These are phyloP conservation scores for Aspergillus hiratsukae DNA, from an alignment of 2,329 filamentous ascomycete species.

Conservation along the genomic window DNA sequence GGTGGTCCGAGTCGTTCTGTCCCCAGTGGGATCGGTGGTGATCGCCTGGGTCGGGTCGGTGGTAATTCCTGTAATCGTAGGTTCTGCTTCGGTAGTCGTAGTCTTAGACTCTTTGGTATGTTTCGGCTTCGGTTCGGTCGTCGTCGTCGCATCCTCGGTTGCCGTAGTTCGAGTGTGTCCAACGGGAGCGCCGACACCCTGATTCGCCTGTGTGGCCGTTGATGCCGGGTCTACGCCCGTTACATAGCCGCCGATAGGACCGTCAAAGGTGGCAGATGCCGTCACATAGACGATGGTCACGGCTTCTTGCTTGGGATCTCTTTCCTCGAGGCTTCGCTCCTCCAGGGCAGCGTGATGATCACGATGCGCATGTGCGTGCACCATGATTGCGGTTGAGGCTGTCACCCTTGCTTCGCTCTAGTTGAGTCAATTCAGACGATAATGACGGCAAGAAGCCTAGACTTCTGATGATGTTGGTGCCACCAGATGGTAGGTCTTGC, in stretches of 20 bases:
- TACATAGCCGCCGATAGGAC: conserved; percentile 46
- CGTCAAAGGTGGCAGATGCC: conserved; percentile 49
- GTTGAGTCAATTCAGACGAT: neutral
- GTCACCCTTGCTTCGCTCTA: neutral
- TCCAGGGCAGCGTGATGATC: conserved; percentile 22
- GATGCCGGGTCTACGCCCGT: conserved; percentile 25
- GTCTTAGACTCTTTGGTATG: conserved; percentile 5
- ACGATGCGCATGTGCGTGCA: conserved; percentile 30
- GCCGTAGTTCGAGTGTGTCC: conserved; percentile 8
- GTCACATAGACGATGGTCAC: conserved; percentile 49
- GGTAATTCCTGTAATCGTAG: conserved; percentile 5
- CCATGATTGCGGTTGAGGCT: conserved; percentile 18
- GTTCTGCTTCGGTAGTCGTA: conserved; percentile 11
- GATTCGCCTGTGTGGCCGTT: conserved; percentile 12
- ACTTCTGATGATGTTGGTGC: neutral
- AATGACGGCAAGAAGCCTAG: neutral
- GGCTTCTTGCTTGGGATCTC: conserved; percentile 9
- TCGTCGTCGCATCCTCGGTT: conserved; percentile 4
- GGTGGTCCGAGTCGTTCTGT: conserved; percentile 13
- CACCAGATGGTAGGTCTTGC: neutral
- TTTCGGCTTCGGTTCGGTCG: neutral
- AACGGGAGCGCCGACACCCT: conserved; percentile 28
- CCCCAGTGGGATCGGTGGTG: conserved; percentile 1
- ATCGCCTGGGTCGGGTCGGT: conserved; percentile 3
- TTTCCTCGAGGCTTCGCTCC: conserved; percentile 11